Conservation (phyloP, 164 flowering plant species). For the Protea cynaroides region DNA sequence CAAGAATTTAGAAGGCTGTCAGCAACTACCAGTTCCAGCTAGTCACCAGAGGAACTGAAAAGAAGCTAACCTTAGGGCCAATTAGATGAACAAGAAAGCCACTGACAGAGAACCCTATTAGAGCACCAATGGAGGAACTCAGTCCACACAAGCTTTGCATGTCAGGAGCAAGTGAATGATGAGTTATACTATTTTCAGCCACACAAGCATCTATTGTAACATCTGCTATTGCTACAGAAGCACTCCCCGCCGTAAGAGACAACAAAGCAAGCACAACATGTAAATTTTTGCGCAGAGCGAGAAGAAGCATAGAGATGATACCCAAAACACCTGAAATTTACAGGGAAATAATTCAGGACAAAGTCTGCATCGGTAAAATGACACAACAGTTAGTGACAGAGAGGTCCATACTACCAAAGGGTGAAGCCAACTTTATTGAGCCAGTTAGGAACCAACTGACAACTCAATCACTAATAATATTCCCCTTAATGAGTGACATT, state of each 20-base stretch:
- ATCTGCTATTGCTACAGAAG: slow-evolving; percentile 92
- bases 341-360: neutral
- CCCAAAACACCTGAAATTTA: slow-evolving; percentile 65
- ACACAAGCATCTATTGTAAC: slow-evolving; percentile 97
- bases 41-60: neutral
- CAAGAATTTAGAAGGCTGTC: neutral
- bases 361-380: neutral
- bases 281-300: slow-evolving; percentile 55
- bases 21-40: neutral
- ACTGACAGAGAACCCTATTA: slow-evolving; percentile 74
- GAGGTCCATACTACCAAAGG: neutral
- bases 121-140: slow-evolving; percentile 67
- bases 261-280: slow-evolving; percentile 61
- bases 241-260: slow-evolving; percentile 72
- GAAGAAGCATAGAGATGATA: slow-evolving; percentile 52
- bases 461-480: no score
- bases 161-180: slow-evolving; percentile 79
- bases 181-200: slow-evolving; percentile 71
- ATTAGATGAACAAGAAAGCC: slow-evolving; percentile 80
- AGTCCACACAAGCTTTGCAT: slow-evolving; percentile 90
- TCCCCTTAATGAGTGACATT: no score
- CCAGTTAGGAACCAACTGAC: neutral
- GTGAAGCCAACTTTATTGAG: neutral
- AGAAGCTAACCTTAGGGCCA: slow-evolving; percentile 68
- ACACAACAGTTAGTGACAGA: neutral